Evolutionary conservation across 2,329 filamentous ascomycete species (phyloP), one percentile per base, ranked within the genome.

Genomic region (Penicillium capsulatum): DNA sequence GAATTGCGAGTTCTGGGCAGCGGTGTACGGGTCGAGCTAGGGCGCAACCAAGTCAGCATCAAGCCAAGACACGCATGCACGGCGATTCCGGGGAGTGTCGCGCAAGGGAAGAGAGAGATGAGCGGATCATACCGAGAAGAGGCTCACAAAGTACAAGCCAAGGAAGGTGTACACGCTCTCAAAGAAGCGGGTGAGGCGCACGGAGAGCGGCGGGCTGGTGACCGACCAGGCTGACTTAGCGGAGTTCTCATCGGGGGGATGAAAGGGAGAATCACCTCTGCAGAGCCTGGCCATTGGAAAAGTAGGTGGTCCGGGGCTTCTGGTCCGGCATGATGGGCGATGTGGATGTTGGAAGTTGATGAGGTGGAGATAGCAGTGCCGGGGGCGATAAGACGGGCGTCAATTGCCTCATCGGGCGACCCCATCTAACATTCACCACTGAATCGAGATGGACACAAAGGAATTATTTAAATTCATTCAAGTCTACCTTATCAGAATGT

Each of bases 81-180:
- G n/a, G 26, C n/a, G n/a, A 14, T 7, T 5, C 10, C 4, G n/a
- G 11, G 26, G 13, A 11, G 26, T 7, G 5, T n/a, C 9, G 26
- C 13, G 26, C 9, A 28, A 28, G 13, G 5, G 3, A 16, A 9
- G 20, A 29, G n/a, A 36, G 11, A 31, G 17, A 22, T 3, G n/a
- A 28, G 4, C 3, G 7, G 1, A 13, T 57, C 65, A 20, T 64
- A 72, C 70, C 36, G 70, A 66, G 44, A 74, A 71, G 7, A 75
- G 58, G 29, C 67, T 70, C 29, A 69, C 68, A 17, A 74, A 49
- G 42, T 75, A 75, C 16, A 75, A 57, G 4, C 71, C 72, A 4
- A 75, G 30, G 48, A 74, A 73, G 44, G 67, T 53, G 48, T 74
- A 74, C 35, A 68, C 41, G 38, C 54, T 59, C 34, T 71, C 59